Evolutionary conservation across 1,284 basidiomycete genomes (phyloP).

Genomic region (Moesziomyces aphidis): DNA sequence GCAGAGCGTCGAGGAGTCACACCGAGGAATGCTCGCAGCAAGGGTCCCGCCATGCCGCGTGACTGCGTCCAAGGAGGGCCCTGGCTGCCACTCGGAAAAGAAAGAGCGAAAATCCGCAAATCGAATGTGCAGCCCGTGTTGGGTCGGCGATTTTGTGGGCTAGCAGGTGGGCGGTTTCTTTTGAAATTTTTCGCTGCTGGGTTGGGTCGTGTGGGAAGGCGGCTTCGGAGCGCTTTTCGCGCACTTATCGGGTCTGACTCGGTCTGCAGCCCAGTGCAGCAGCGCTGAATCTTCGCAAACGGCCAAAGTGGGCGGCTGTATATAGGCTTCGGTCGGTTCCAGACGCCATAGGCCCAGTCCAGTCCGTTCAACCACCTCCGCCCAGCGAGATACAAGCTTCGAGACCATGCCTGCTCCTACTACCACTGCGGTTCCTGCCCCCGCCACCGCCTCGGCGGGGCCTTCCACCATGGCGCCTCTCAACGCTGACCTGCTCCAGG

Average conservation of each 20-base stretch:
- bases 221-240: conserved; percentile 12
- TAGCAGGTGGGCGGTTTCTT: not conserved
- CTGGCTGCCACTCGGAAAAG: not conserved
- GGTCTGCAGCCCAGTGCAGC: not conserved
- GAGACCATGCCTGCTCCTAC: conserved; percentile 29
- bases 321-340: not conserved
- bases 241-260: conserved; percentile 20
- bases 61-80: not conserved
- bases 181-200: not conserved
- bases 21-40: not conserved
- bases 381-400: not conserved
- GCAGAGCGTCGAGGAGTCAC: not conserved
- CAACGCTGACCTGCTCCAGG: conserved; percentile 46
- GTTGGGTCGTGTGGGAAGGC: not conserved
- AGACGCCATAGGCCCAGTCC: no score
- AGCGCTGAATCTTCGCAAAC: not conserved
- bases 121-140: not conserved
- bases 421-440: conserved; percentile 9
- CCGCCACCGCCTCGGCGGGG: conserved; percentile 9
- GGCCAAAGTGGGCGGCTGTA: not conserved
- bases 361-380: no score
- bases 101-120: not conserved
- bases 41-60: not conserved
- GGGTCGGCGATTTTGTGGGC: not conserved
- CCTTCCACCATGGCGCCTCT: conserved; percentile 37